phyloP scores from a whole-genome alignment of 2,329 filamentous ascomycete species.

The Monilinia polystroma region DNA sequence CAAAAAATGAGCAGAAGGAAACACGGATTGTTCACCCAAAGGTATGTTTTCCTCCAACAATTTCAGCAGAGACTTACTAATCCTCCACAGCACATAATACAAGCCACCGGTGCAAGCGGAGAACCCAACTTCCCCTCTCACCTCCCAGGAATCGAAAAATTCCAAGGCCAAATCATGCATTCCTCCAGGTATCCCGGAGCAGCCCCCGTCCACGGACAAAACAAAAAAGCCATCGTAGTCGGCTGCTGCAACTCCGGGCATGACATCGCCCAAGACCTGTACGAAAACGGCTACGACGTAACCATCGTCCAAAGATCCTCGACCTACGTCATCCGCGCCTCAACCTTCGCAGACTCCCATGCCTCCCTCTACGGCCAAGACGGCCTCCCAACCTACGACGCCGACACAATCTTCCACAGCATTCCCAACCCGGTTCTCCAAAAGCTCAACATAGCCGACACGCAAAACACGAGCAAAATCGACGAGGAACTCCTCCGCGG shows the following conservation, averaged over 20 bases:
- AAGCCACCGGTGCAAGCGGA: conserved; percentile 47
- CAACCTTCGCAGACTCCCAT: conserved; percentile 39
- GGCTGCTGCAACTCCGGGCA: conserved; percentile 69
- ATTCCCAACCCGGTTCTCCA: conserved; percentile 61
- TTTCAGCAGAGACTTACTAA: conserved; percentile 24
- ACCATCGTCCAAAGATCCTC: conserved; percentile 68
- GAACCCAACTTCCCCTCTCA: conserved; percentile 52
- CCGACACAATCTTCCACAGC: conserved; percentile 60
- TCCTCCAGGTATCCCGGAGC: conserved; percentile 60
- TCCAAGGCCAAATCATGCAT: conserved; percentile 60
- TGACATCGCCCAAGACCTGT: conserved; percentile 67
- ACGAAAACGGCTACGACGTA: conserved; percentile 63
- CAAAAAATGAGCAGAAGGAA: conserved; percentile 34
- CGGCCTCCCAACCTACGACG: conserved; percentile 62
- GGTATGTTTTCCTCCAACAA: conserved; percentile 9
- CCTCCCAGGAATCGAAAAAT: conserved; percentile 51
- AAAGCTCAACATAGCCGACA: conserved; percentile 51
- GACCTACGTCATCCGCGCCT: conserved; percentile 52
- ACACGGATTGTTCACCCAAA: conserved; percentile 26
- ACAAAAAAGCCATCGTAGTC: conserved; percentile 63
- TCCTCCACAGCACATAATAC: conserved; percentile 32
- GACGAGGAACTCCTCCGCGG: conserved; percentile 48
- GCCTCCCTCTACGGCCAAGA: conserved; percentile 41
- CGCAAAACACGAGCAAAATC: conserved; percentile 41
- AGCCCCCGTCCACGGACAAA: conserved; percentile 43